phyloP scores from a whole-genome alignment of 148 eudicot species.

The Tetragonia tetragonoides region DNA sequence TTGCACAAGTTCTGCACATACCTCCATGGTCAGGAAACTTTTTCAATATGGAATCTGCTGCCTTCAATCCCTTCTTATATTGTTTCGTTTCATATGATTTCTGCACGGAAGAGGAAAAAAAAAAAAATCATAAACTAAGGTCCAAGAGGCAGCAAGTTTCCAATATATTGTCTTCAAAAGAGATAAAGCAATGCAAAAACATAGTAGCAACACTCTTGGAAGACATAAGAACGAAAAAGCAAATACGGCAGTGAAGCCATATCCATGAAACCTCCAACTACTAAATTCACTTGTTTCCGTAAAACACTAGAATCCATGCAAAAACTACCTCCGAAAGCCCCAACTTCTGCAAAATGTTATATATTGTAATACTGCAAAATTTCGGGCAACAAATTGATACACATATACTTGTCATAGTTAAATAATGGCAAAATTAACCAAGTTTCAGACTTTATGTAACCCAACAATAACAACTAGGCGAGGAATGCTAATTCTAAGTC shows the following conservation, averaged over 20 bases:
- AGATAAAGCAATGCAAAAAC: background rate
- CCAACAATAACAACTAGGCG: background rate
- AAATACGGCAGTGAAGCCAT: background rate
- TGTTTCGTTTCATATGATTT: slow-evolving; percentile 97
- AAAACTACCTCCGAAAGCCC: slow-evolving; percentile 4
- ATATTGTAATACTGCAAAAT: no score
- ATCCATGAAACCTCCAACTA: background rate
- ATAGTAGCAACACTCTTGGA: background rate
- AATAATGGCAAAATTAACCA: background rate
- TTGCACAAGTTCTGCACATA: slow-evolving; percentile 31
- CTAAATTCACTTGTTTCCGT: background rate
- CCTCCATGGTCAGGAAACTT: slow-evolving; percentile 99
- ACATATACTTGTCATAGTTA: background rate
- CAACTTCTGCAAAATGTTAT: background rate
- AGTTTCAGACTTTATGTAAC: no score
- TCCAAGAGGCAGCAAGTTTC: background rate
- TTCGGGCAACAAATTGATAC: background rate
- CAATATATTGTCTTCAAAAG: background rate
- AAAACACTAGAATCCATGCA: background rate
- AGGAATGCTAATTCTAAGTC: background rate
- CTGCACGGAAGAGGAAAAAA: slow-evolving; percentile 33
- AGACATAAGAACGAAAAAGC: background rate
- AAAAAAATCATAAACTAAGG: slow-evolving; percentile 4
- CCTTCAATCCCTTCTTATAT: slow-evolving; percentile 96
- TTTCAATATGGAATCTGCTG: slow-evolving; percentile 91